Percentiles rank a stretch among this genome's conserved stretches.
phyloP scores from a whole-genome alignment of 495 filamentous ascomycete genomes.

The Neurospora africana region DNA sequence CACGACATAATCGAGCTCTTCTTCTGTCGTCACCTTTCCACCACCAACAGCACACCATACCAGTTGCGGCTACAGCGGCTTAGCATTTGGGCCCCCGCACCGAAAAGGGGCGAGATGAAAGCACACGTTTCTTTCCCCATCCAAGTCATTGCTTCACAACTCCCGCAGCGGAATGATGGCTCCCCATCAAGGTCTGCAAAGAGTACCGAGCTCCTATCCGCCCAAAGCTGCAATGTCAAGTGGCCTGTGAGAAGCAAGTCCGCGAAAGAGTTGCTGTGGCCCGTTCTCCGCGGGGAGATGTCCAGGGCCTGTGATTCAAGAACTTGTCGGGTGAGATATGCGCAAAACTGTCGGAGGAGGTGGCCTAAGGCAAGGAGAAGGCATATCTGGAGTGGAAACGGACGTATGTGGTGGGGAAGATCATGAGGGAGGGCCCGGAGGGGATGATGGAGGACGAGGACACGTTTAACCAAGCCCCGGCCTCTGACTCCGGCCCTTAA shows the following conservation, averaged over 20 bases:
- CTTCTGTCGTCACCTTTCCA: too few relatives aligned
- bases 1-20: too few relatives aligned
- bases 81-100: too few relatives aligned
- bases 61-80: too few relatives aligned
- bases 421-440: neutral
- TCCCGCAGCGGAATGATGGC: neutral
- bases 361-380: neutral
- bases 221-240: neutral
- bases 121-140: neutral
- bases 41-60: too few relatives aligned
- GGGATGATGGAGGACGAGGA: neutral
- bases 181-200: neutral
- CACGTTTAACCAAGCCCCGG: accelerated
- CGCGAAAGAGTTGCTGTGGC: neutral
- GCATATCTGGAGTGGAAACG: too few relatives aligned
- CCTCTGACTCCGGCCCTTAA: accelerated
- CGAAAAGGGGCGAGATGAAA: too few relatives aligned
- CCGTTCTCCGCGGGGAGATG: neutral
- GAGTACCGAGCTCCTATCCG: neutral
- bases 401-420: too few relatives aligned
- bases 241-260: neutral
- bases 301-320: neutral
- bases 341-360: neutral
- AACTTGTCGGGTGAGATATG: neutral
- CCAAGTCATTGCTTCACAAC: neutral